Evolutionary conservation across 768 basidiomycete species (phyloP), one percentile per base, ranked within the genome.

Genomic region (Trametes meyenii): DNA sequence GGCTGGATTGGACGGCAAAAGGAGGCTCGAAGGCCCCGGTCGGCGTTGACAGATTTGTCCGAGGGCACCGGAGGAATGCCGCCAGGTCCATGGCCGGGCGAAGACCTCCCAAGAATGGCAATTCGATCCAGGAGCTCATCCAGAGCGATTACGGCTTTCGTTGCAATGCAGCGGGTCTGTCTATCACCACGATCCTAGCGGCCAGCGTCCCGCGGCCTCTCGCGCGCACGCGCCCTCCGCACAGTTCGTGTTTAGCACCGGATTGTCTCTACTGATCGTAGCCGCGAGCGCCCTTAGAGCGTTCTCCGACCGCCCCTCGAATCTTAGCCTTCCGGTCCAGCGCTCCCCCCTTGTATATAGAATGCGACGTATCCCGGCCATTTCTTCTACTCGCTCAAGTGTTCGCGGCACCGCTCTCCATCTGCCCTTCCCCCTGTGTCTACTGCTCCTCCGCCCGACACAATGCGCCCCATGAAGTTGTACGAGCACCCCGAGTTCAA

Each of bases 401-500:
- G 38, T 40, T 13, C 50, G 5, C 43, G 11, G 35, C 39, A 16
- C 40, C 48, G 16, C 48, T 29, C 48, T 14, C 48, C 48, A 21
- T n/a, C 45, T 17, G 7, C n/a, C 23, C n/a, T n/a, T 6, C 38
- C 11, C 23, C 17, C 2, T 26, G 3, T 26, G 21, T 0, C 5
- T 48, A 50, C 2, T 16, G n/a, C 42, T 14, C 19, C 3, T 33
- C 16, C 57, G 13, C 16, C 13, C 35, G 24, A 13, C 57, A 16
- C 13, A 23, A 69, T 69, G 65, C 65, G 63, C 36, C 43, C 65
- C 21, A 46, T 60, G 35, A 65, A 65, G 50, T 48, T 69, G 8
- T 69, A 66, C 60, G 68, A 63, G 51, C 65, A 69, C 50, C 68
- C 68, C 35, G 66, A 69, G 48, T 60, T 66, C 46, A 60, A 57